phyloP scores from a whole-genome alignment of 2,329 filamentous ascomycete genomes.

The Aspergillus sp. region DNA sequence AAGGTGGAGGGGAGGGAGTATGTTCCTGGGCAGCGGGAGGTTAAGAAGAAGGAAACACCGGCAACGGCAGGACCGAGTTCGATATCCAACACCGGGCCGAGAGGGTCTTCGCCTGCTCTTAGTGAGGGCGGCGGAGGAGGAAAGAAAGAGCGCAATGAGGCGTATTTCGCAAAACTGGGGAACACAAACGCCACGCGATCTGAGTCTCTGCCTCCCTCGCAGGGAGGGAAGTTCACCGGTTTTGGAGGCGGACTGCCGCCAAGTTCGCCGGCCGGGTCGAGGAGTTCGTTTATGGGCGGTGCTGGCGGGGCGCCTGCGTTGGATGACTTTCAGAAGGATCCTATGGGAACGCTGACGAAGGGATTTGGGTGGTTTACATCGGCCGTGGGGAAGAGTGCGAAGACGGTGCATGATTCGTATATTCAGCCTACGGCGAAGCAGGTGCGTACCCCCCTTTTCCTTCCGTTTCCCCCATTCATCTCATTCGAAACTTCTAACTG shows the following conservation, averaged over 20 bases:
- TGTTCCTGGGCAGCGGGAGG: conserved; percentile 61
- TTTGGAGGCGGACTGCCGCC: conserved; percentile 73
- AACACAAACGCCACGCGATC: conserved; percentile 71
- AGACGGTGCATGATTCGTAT: conserved; percentile 82
- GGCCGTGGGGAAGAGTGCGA: conserved; percentile 82
- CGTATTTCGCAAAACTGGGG: conserved; percentile 82
- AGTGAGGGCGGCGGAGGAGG: conserved; percentile 17
- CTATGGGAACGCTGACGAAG: conserved; percentile 78
- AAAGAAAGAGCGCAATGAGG: conserved; percentile 65
- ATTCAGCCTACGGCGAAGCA: conserved; percentile 89
- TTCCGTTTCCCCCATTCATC: background rate
- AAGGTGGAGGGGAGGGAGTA: conserved; percentile 87
- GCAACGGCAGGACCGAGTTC: conserved; percentile 18
- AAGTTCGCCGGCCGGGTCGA: background rate
- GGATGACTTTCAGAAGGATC: conserved; percentile 88
- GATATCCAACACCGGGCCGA: conserved; percentile 22
- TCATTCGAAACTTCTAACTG: conserved; percentile 1
- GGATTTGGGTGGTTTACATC: conserved; percentile 91
- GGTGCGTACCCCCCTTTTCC: conserved; percentile 43
- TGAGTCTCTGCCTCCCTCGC: conserved; percentile 70
- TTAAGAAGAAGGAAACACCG: conserved; percentile 32
- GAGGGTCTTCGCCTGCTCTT: conserved; percentile 18
- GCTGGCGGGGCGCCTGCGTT: conserved; percentile 55
- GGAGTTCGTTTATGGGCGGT: conserved; percentile 1
- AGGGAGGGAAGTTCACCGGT: conserved; percentile 86